Evolutionary conservation across 1,139 yeast species (phyloP).

Genomic region (Lodderomyces parapsilosis): DNA sequence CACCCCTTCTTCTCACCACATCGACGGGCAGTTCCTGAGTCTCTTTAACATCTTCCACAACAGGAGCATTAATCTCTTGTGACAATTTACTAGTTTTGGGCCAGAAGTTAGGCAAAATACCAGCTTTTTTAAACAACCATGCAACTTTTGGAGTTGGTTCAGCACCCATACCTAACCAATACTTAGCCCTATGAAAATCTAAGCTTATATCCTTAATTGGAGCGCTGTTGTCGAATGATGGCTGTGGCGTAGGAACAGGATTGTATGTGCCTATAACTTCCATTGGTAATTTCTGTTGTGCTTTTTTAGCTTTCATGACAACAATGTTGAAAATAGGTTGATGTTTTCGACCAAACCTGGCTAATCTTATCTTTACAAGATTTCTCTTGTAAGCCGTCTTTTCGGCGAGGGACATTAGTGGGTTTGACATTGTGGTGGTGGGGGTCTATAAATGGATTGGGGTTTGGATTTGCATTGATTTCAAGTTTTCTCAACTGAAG

Average conservation of each 20-base stretch:
- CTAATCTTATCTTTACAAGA: conserved; percentile 64
- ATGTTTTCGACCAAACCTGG: conserved; percentile 88
- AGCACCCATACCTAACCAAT: conserved; percentile 99
- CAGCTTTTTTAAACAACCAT: conserved; percentile 75
- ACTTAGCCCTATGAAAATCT: conserved; percentile 89
- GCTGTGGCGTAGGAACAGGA: conserved; percentile 76
- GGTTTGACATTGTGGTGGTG: conserved; percentile 8
- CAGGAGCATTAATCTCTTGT: conserved; percentile 33
- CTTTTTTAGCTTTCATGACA: conserved; percentile 71
- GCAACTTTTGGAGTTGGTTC: conserved; percentile 86
- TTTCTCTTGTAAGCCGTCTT: conserved; percentile 9
- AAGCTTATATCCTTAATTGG: conserved; percentile 69
- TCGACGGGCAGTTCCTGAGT: conserved; percentile 35
- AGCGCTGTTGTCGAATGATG: conserved; percentile 21
- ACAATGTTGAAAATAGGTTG: conserved; percentile 91
- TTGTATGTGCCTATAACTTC: conserved; percentile 95
- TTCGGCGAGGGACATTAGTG: conserved; percentile 8
- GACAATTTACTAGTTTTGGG: conserved; percentile 45
- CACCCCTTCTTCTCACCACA: conserved; percentile 34
- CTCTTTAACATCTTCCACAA: conserved; percentile 25
- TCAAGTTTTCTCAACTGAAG: conserved; percentile 1
- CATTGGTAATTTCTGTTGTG: conserved; percentile 82
- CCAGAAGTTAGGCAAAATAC: conserved; percentile 75
- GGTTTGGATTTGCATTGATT: neutral
- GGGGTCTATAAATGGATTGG: neutral